Percentiles rank a stretch among this genome's conserved stretches.
Conservation (phyloP, 1,139 yeast genomes). For the Debaryomyces coudertii region DNA sequence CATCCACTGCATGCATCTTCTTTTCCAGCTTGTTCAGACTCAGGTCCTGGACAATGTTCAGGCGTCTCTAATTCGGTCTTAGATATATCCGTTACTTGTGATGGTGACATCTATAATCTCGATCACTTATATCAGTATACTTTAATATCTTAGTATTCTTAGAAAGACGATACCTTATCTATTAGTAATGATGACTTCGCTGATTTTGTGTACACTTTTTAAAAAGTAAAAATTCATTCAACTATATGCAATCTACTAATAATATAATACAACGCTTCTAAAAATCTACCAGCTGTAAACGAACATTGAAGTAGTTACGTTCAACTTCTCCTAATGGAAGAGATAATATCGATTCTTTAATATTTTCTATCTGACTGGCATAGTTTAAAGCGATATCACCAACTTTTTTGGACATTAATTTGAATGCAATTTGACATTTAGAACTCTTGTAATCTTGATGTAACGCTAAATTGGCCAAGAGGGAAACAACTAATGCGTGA, state of each 20-base stretch:
- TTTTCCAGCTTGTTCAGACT: constrained; percentile 88
- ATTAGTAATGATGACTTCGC: background rate
- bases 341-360: constrained; percentile 30
- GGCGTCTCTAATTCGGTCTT: constrained; percentile 53
- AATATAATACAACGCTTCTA: constrained; percentile 2
- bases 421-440: constrained; percentile 49
- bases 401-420: constrained; percentile 53
- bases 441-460: constrained; percentile 32
- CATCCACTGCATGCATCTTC: constrained; percentile 95
- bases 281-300: constrained; percentile 13
- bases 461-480: constrained; percentile 51
- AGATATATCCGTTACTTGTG: constrained; percentile 17
- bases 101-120: constrained; percentile 26
- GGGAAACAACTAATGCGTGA: constrained; percentile 20
- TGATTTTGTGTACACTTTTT: constrained; percentile 3
- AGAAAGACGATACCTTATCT: background rate
- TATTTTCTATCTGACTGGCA: constrained; percentile 17
- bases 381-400: constrained; percentile 42
- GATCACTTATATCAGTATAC: too few species aligned
- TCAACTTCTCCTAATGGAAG: constrained; percentile 55
- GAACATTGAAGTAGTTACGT: constrained; percentile 35
- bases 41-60: constrained; percentile 98
- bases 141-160: background rate
- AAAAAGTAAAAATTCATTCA: background rate
- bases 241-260: constrained; percentile 9